phyloP scores from a whole-genome alignment of 2,329 filamentous ascomycete species.

The Colletotrichum musae region DNA sequence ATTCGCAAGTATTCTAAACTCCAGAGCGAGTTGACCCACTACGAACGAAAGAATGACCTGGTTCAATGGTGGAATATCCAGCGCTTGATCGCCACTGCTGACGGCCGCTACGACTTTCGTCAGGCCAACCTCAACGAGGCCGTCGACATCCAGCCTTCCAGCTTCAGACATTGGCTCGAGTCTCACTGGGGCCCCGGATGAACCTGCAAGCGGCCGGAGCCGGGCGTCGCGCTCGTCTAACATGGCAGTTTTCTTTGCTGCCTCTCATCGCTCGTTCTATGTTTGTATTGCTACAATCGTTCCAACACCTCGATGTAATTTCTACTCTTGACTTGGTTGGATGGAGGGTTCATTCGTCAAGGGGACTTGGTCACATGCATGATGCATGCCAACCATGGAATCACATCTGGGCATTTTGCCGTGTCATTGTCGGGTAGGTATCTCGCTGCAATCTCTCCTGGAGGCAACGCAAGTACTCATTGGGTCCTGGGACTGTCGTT shows the following conservation, averaged over 20 bases:
- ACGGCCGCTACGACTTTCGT: conserved; percentile 77
- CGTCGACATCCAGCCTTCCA: conserved; percentile 62
- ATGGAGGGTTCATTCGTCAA: background rate
- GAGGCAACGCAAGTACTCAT: too few species aligned
- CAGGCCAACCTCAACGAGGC: conserved; percentile 72
- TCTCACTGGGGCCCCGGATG: conserved; percentile 57
- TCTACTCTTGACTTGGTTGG: background rate
- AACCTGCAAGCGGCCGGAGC: background rate
- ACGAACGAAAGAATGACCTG: conserved; percentile 63
- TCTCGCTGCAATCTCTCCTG: background rate
- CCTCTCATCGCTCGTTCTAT: background rate
- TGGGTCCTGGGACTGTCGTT: too few species aligned
- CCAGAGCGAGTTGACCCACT: conserved; percentile 56
- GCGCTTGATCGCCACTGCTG: conserved; percentile 76
- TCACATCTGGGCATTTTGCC: background rate
- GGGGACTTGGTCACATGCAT: background rate
- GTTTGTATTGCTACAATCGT: background rate
- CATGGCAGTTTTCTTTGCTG: conserved; percentile 1
- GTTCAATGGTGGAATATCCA: conserved; percentile 68
- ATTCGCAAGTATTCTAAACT: conserved; percentile 58
- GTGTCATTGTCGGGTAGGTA: background rate
- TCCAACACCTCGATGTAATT: background rate
- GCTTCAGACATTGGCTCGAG: conserved; percentile 69
- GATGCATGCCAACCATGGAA: background rate
- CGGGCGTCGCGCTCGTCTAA: background rate